These are phyloP conservation scores for Nemania sp. DNA, from an alignment of 2,329 filamentous ascomycete genomes.

Conservation along the genomic window DNA sequence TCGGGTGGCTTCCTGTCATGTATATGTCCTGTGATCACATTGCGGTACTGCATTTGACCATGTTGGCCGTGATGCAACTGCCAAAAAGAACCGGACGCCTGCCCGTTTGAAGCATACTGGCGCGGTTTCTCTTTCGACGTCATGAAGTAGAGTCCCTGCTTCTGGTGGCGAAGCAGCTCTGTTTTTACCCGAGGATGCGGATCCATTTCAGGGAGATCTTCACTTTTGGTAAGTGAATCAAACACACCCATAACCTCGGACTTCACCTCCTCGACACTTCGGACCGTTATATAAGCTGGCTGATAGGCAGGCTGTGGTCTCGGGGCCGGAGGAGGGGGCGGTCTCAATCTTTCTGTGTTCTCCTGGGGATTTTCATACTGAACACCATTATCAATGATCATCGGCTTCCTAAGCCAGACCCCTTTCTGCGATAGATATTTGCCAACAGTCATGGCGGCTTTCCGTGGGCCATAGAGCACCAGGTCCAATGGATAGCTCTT, in stretches of 20 bases:
- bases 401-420: slow-evolving; percentile 67
- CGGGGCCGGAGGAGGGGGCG: slow-evolving; percentile 40
- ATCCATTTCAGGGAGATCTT: slow-evolving; percentile 75
- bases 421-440: slow-evolving; percentile 66
- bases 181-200: slow-evolving; percentile 65
- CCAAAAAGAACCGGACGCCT: slow-evolving; percentile 76
- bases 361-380: slow-evolving; percentile 78
- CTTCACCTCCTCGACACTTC: slow-evolving; percentile 84
- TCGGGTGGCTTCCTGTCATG: slow-evolving; percentile 64
- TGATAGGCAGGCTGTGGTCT: slow-evolving; percentile 38
- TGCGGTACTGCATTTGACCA: slow-evolving; percentile 68
- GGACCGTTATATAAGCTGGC: slow-evolving; percentile 43
- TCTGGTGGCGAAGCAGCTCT: slow-evolving; percentile 79
- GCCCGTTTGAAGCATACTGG: slow-evolving; percentile 58
- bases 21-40: slow-evolving; percentile 80
- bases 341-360: slow-evolving; percentile 50
- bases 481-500: slow-evolving; percentile 66
- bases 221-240: slow-evolving; percentile 75
- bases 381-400: slow-evolving; percentile 59
- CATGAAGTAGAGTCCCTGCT: slow-evolving; percentile 89
- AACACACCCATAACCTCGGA: slow-evolving; percentile 86
- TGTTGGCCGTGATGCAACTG: slow-evolving; percentile 56
- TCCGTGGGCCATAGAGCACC: slow-evolving; percentile 77
- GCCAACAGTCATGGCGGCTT: slow-evolving; percentile 67
- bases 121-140: slow-evolving; percentile 71